A percentile compares a stretch with the other conserved stretches of the same genome.
These are phyloP conservation scores for Penstemon davidsonii DNA, from an alignment of 257 asterid genomes.

Conservation along the genomic window DNA sequence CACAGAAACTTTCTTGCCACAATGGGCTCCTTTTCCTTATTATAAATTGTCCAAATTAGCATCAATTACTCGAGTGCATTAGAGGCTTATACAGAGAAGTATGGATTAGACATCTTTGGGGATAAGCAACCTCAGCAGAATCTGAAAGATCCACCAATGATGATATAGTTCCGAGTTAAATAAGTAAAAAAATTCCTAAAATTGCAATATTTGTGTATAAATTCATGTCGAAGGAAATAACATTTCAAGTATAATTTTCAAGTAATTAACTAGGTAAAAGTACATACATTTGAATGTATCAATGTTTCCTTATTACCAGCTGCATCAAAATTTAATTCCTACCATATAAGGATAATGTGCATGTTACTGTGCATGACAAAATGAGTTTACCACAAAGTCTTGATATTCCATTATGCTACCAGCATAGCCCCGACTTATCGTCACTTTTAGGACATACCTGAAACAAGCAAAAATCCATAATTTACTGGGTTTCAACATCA, in stretches of 20 bases:
- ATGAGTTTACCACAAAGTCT: conserved; percentile 76
- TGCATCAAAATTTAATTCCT: conserved; percentile 13
- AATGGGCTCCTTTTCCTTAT: not conserved
- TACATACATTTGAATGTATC: not conserved
- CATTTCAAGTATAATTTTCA: conserved; percentile 3
- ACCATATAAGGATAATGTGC: not conserved
- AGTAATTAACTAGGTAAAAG: conserved; percentile 16
- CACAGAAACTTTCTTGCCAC: not conserved
- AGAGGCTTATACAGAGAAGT: not conserved
- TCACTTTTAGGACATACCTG: conserved; percentile 94
- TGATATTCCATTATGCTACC: conserved; percentile 94
- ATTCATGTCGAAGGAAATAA: conserved; percentile 8
- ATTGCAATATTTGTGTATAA: not conserved
- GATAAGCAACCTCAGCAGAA: not conserved
- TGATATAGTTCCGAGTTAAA: not conserved
- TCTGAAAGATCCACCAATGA: not conserved
- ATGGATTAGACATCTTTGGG: conserved; percentile 4
- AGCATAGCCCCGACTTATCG: conserved; percentile 88
- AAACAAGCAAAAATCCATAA: conserved; percentile 26
- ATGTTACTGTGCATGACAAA: conserved; percentile 21
- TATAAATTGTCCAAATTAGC: not conserved
- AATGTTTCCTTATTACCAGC: conserved; percentile 4
- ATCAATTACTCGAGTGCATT: not conserved
- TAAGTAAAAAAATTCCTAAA: not conserved
- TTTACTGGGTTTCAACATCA: conserved; percentile 9